These are phyloP conservation scores for Geosmithia morbida DNA, from an alignment of 2,329 filamentous ascomycete genomes.

Conservation along the genomic window DNA sequence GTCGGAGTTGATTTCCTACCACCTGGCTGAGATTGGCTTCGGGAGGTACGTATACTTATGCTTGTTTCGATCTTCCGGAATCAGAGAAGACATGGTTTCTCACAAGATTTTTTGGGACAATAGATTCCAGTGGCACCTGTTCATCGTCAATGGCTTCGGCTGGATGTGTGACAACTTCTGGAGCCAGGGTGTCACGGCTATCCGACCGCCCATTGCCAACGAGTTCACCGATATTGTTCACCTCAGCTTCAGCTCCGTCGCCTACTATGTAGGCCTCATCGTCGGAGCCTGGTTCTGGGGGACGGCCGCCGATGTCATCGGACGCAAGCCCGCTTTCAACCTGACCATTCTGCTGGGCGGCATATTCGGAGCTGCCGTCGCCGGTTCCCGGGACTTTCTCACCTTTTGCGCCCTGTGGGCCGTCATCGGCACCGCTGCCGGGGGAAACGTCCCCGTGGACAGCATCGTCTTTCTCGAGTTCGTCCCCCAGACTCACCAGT, in stretches of 20 bases:
- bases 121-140: constrained; percentile 25
- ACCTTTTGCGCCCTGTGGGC: constrained; percentile 41
- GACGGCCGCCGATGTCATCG: constrained; percentile 22
- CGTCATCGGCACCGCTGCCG: constrained; percentile 23
- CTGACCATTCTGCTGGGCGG: constrained; percentile 25
- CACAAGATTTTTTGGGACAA: background rate
- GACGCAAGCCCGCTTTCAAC: constrained; percentile 29
- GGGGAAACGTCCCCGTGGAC: constrained; percentile 31
- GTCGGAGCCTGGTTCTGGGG: constrained; percentile 31
- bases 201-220: constrained; percentile 15
- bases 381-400: constrained; percentile 41
- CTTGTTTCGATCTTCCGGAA: too few species aligned
- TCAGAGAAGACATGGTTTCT: background rate
- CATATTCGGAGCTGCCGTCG: constrained; percentile 43
- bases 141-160: constrained; percentile 29
- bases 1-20: constrained; percentile 15
- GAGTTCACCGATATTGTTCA: constrained; percentile 17
- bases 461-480: constrained; percentile 33
- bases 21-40: constrained; percentile 15
- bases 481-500: constrained; percentile 25
- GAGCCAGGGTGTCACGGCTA: constrained; percentile 17
- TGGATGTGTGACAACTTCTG: constrained; percentile 30
- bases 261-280: constrained; percentile 26
- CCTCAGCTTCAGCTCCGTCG: constrained; percentile 16
- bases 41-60: too few species aligned